Conservation (phyloP, 2,329 filamentous ascomycete genomes). For the Xylaria sp. region DNA sequence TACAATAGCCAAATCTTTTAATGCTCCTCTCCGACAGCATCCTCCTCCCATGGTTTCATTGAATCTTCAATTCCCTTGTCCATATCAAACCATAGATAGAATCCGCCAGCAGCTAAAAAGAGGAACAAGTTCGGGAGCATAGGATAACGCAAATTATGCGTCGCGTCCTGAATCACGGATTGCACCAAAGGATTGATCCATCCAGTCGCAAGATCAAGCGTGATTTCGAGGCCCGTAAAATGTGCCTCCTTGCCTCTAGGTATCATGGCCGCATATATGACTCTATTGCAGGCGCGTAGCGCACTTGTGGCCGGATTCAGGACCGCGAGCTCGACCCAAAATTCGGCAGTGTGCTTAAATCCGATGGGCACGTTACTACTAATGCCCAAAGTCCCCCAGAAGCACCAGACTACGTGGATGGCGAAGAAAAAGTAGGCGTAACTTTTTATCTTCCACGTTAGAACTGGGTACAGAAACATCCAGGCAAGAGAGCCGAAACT, state of each 20-base stretch:
- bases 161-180: conserved; percentile 34
- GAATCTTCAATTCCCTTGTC: conserved; percentile 37
- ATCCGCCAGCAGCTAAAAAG: conserved; percentile 22
- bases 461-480: conserved; percentile 33
- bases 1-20: neutral
- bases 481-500: conserved; percentile 32
- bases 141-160: conserved; percentile 37
- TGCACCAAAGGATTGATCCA: conserved; percentile 36
- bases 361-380: conserved; percentile 30
- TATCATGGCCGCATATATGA: conserved; percentile 35
- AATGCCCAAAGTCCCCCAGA: conserved; percentile 35
- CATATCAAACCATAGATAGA: conserved; percentile 36
- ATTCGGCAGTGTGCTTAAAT: conserved; percentile 32
- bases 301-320: conserved; percentile 33
- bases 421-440: conserved; percentile 33
- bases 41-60: conserved; percentile 29
- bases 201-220: conserved; percentile 30
- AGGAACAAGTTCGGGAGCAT: conserved; percentile 35
- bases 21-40: neutral
- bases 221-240: conserved; percentile 34
- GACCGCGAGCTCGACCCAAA: conserved; percentile 34
- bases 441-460: conserved; percentile 29
- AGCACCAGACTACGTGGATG: conserved; percentile 25
- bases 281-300: conserved; percentile 32
- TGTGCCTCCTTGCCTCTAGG: conserved; percentile 33